Base-by-base conservation (phyloP, 106 monocot genomes). In the Xerophyta viscosa region DNA sequence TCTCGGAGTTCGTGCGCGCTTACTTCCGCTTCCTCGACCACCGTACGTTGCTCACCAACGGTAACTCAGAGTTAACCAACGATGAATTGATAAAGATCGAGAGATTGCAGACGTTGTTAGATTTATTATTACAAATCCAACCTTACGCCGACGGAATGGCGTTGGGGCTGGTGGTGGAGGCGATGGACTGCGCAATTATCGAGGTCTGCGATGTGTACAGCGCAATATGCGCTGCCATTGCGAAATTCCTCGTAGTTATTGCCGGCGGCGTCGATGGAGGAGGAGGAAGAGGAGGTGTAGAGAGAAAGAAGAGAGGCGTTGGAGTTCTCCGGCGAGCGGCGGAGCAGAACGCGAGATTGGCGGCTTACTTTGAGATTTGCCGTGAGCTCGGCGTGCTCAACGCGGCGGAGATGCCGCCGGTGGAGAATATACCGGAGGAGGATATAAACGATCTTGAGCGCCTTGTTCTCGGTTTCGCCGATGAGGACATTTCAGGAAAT, bases 171-270 rank as follows among this genome's bases (percentile, higher is more conserved):
- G 30, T 92, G 27, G 66, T 79, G 15, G 91, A 92, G 58, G 82
- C 91, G 2, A 82, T 86, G 86, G 72, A 86, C 50, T 79, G 86
- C 27, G 82, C 72, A 9, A 46, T 77, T 21, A 70, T 86, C 54
- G 91, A 92, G 70, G 73, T 86, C 37, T 92, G 86, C 65, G 73
- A 86, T 20, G 69, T 82, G 8, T 82, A 86, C 67, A 76, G 81
- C 75, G 25, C 63, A 27, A 76, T 91, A 27, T 91, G 86, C 62
- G 71, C 60, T 8, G 76, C 78, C 26, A 71, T 91, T 14, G 72
- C 75, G 2, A 31, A 49, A 1, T 70, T 72, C 48, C 86, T 91
- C 18, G 49, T 54, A 6, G 65, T 39, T 15, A 29, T 76, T 20
- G 45, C 76, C n/a, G 70, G 54, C 4, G 43, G 66, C 37, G 36